A percentile compares a stretch with the other conserved stretches of the same genome.
These are phyloP conservation scores for Penicillium janthinellum DNA, from an alignment of 2,329 filamentous ascomycete species.

Conservation along the genomic window DNA sequence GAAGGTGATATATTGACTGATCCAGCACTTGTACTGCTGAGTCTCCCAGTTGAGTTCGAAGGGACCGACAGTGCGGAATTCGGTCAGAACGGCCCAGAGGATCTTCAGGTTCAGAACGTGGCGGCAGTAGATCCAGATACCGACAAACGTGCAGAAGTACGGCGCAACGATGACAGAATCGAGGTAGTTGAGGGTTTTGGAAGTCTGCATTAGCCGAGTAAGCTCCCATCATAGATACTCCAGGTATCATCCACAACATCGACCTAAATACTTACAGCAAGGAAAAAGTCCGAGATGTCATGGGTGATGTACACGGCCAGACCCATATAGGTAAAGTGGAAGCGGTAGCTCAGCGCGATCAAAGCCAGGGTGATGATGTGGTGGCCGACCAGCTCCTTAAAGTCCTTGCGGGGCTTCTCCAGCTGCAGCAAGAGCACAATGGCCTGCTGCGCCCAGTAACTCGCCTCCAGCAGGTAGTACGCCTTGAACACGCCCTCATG, in stretches of 20 bases:
- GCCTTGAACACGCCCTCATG: slow-evolving; percentile 86
- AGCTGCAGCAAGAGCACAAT: slow-evolving; percentile 83
- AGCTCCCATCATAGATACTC: background rate
- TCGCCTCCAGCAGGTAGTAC: slow-evolving; percentile 92
- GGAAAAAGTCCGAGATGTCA: slow-evolving; percentile 93
- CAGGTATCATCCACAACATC: background rate
- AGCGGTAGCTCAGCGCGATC: slow-evolving; percentile 85
- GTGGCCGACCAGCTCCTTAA: slow-evolving; percentile 87
- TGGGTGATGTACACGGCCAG: slow-evolving; percentile 92
- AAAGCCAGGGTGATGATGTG: slow-evolving; percentile 86
- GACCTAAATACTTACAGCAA: slow-evolving; percentile 62
- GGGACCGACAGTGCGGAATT: slow-evolving; percentile 51
- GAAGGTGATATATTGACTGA: slow-evolving; percentile 51
- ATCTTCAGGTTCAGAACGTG: slow-evolving; percentile 64
- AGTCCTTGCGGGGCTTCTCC: slow-evolving; percentile 93
- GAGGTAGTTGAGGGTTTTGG: slow-evolving; percentile 89
- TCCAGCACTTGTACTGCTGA: slow-evolving; percentile 53
- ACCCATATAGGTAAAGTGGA: slow-evolving; percentile 96
- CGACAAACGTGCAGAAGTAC: slow-evolving; percentile 82
- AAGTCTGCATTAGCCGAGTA: slow-evolving; percentile 65
- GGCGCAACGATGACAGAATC: slow-evolving; percentile 76
- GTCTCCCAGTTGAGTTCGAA: slow-evolving; percentile 53
- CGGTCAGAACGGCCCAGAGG: slow-evolving; percentile 49
- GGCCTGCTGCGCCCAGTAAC: slow-evolving; percentile 94
- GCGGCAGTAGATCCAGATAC: slow-evolving; percentile 84